Base-by-base conservation (phyloP, 352 stramenopile species). In the Pythium plurisporium region DNA sequence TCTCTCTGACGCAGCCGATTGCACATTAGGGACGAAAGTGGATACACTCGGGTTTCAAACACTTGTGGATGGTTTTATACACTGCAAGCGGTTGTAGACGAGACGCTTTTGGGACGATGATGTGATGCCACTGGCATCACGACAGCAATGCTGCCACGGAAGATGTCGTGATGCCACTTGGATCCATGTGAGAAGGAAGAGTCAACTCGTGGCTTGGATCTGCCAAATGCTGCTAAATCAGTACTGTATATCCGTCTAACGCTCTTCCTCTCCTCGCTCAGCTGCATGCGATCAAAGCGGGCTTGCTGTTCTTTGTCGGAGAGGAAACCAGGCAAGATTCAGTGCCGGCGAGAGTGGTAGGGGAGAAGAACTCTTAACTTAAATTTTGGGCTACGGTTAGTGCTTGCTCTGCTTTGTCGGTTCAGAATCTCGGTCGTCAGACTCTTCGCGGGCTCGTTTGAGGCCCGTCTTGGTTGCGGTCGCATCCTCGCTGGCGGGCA, bases 81-180 rank as follows among this genome's bases (percentile, higher is more conserved):
- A 46, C 11, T 9, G 6, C 12, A 33, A 27, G 10, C 10, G 26
- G 48, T n/a, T n/a, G 25, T 12, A 45, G 46, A 49, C 38, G 45
- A 47, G 44, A 22, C 49, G 19, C 46, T 44, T 41, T 47, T 45
- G 36, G 36, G n/a, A 4, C n/a, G 54, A 63, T 63, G 27, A 31
- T 20, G 46, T 63, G 55, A 63, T 43, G 47, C 55, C 55, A 56
- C 27, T 50, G 55, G 47, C 55, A 54, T 63, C 55, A 63, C 46
- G 38, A 14, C 55, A 63, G 20, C 55, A 23, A 31, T n/a, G 4
- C 23, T 38, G 20, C 27, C 45, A 22, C 31, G 27, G 11, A 51
- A n/a, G 49, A 57, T 57, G 49, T 57, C 49, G 36, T 57, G 49
- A 57, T 41, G 51, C 51, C 51, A 58, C 40, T 4, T 26, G 15